A percentile compares a stretch with the other conserved stretches of the same genome.
Evolutionary conservation across 2,329 filamentous ascomycete genomes (phyloP).

Genomic region (Fusarium piperis): DNA sequence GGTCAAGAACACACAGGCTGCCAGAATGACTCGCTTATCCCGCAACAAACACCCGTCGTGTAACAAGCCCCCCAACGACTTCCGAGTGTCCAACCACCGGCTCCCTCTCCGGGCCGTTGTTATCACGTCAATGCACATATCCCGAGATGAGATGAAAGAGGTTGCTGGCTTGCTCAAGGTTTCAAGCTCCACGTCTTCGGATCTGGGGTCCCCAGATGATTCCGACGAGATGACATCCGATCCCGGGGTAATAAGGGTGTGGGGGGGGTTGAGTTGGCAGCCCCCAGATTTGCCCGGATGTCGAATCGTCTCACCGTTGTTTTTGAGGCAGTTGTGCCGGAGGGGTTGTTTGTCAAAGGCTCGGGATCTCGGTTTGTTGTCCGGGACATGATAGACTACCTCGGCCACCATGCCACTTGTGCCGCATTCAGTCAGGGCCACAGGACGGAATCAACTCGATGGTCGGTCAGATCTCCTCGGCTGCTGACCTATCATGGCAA

Average conservation of each 20-base stretch:
- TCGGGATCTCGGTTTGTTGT: slow-evolving; percentile 22
- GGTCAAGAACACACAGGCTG: not conserved
- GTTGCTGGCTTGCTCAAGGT: not conserved
- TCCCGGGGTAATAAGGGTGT: slow-evolving; percentile 38
- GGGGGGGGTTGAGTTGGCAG: slow-evolving; percentile 26
- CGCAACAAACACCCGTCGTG: not conserved
- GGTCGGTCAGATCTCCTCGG: slow-evolving; percentile 5
- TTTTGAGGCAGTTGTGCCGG: not conserved
- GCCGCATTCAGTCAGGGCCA: not conserved
- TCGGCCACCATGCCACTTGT: slow-evolving; percentile 13
- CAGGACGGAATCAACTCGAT: not conserved
- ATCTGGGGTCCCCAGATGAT: slow-evolving; percentile 11
- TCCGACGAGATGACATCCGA: slow-evolving; percentile 20
- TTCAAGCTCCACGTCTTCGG: slow-evolving; percentile 1
- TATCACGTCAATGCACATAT: not conserved
- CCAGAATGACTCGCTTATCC: slow-evolving; percentile 5
- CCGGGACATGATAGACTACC: slow-evolving; percentile 14
- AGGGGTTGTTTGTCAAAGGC: not conserved
- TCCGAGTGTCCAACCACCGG: not conserved
- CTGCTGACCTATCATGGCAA: slow-evolving; percentile 10
- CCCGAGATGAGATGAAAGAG: not conserved
- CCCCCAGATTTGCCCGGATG: not conserved
- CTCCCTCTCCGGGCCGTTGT: not conserved
- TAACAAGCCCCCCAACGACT: not conserved
- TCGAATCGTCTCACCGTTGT: slow-evolving; percentile 1